Base-by-base conservation (phyloP, 345 rosid genomes). In the Conringia planisiliqua region DNA sequence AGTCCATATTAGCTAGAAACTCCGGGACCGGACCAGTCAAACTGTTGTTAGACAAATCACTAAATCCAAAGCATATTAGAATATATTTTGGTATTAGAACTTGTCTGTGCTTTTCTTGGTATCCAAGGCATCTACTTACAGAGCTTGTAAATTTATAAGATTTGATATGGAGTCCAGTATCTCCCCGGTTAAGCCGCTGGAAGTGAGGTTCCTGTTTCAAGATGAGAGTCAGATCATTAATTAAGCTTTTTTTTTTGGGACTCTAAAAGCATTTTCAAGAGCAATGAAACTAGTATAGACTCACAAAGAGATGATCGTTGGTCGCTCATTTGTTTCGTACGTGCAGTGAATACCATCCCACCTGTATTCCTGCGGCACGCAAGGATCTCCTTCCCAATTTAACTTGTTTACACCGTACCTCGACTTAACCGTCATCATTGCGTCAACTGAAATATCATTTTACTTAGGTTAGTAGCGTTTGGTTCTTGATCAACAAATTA, bases 331-430 rank as follows among this genome's bases (percentile, higher is more conserved):
- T n/a, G n/a, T n/a, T 7, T 42, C 80, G 36, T 62, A 56, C 79
- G 68, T 78, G 80, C 88, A 86, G 35, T 70, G 68, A 26, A 86
- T 52, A 64, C 88, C 88, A 0, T 80, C 64, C 88, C 88, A 84
- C 20, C 12, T 14, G 70, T 77, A 76, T 38, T 6, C 69, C 42
- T 7, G 58, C 3, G 84, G 84, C 27, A 44, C 47, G 24, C 85
- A 81, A 14, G 85, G 83, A 80, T 86, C 90, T 73, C 90, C 90
- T 77, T 84, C 82, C 90, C 85, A 86, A 48, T 77, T 66, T 30
- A 69, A 67, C 24, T 68, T 68, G 66, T 46, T 82, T 61, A 82
- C 55, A 12, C 78, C 61, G 33, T 87, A 87, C 0, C 65, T 17
- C 14, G 78, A 72, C 73, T 85, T 83, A 60, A 84, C 80, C 42